Evolutionary conservation across 768 basidiomycete genomes (phyloP).

Genomic region (Termitomyces sp.): DNA sequence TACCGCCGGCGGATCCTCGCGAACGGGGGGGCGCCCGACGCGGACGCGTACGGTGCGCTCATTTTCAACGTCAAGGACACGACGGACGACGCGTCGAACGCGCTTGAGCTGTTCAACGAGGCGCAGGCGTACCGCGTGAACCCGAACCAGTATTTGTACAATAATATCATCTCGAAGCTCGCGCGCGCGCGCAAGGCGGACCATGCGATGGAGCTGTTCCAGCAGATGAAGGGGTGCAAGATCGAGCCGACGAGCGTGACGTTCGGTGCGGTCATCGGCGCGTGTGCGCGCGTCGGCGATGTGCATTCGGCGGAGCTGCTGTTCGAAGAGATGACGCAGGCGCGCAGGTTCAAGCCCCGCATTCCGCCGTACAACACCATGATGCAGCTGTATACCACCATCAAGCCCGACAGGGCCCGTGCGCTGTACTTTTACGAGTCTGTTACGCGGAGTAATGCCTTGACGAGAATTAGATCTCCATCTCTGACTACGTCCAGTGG

Average conservation of each 20-base stretch:
- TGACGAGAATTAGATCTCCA: conserved; percentile 43
- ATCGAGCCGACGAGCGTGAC: conserved; percentile 83
- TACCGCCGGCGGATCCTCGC: conserved; percentile 78
- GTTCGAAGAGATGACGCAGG: conserved; percentile 79
- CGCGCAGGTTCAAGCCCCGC: conserved; percentile 76
- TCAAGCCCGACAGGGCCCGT: conserved; percentile 79
- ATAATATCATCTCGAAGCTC: conserved; percentile 95
- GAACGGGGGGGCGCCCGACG: conserved; percentile 72
- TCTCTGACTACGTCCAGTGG: conserved; percentile 39
- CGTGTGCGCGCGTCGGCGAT: conserved; percentile 93
- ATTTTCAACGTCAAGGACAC: conserved; percentile 88
- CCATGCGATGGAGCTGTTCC: conserved; percentile 82
- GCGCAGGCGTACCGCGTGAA: conserved; percentile 61
- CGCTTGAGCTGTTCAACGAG: conserved; percentile 81
- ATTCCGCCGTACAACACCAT: conserved; percentile 98
- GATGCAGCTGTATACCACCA: conserved; percentile 94
- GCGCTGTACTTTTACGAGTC: conserved; percentile 70
- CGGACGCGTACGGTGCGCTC: conserved; percentile 90
- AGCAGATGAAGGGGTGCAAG: conserved; percentile 76
- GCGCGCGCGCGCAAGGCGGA: conserved; percentile 94
- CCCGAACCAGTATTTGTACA: conserved; percentile 89
- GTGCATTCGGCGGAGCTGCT: conserved; percentile 73
- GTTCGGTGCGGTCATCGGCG: conserved; percentile 91
- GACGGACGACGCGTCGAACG: conserved; percentile 91
- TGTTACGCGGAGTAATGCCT: conserved; percentile 6